Evolutionary conservation across 2,329 filamentous ascomycete genomes (phyloP).

Genomic region (Aspergillus piperis): DNA sequence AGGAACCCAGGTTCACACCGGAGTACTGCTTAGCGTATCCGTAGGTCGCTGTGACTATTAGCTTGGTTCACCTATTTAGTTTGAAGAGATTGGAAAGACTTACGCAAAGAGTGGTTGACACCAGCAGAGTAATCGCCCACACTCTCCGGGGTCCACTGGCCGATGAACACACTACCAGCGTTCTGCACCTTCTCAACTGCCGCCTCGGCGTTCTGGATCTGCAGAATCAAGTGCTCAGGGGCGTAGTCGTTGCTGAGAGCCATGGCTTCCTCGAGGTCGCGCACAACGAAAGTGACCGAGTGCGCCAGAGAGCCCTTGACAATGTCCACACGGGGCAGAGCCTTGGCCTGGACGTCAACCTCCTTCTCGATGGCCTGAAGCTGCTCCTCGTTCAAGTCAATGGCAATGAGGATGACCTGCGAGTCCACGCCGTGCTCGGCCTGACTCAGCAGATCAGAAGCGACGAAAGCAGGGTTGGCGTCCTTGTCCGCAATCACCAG

Average conservation of each 20-base stretch:
- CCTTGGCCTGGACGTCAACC: constrained; percentile 81
- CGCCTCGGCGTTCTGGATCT: constrained; percentile 74
- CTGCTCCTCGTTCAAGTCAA: constrained; percentile 72
- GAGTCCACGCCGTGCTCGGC: constrained; percentile 96
- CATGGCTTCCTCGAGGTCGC: constrained; percentile 72
- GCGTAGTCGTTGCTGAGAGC: constrained; percentile 89
- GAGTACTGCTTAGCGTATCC: constrained; percentile 99
- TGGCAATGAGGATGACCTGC: constrained; percentile 87
- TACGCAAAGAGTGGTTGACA: constrained; percentile 96
- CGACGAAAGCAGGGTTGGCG: constrained; percentile 91
- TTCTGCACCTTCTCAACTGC: constrained; percentile 82
- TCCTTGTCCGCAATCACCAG: constrained; percentile 90
- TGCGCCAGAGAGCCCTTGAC: constrained; percentile 87
- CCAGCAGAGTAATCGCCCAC: constrained; percentile 98
- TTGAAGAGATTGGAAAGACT: constrained; percentile 46
- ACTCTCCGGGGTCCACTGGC: constrained; percentile 94
- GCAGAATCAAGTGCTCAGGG: constrained; percentile 93
- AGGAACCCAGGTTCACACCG: constrained; percentile 92
- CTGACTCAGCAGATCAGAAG: constrained; percentile 90
- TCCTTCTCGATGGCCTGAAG: constrained; percentile 87
- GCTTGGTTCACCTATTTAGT: constrained; percentile 4
- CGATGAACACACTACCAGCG: constrained; percentile 93
- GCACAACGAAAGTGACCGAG: constrained; percentile 81
- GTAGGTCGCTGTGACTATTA: constrained; percentile 72
- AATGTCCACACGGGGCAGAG: constrained; percentile 87